These are phyloP conservation scores for Gelatoporia subvermispora DNA, from an alignment of 768 basidiomycete genomes.

Conservation along the genomic window DNA sequence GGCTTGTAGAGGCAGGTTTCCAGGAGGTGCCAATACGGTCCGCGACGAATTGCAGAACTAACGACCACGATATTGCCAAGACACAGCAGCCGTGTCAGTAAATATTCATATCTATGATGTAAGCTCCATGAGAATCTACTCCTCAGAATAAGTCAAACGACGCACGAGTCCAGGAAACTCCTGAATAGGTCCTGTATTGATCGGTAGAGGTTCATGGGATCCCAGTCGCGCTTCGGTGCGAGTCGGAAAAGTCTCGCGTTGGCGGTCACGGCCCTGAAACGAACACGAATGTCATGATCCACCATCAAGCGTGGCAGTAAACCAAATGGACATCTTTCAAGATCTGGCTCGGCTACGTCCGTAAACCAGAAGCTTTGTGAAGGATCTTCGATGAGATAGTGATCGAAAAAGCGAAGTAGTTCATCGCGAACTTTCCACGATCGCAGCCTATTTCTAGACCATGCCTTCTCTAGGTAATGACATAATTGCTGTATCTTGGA, in stretches of 20 bases:
- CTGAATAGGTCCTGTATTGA: slow-evolving; percentile 42
- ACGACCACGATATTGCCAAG: slow-evolving; percentile 77
- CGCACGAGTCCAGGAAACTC: slow-evolving; percentile 47
- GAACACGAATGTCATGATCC: slow-evolving; percentile 82
- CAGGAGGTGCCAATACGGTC: slow-evolving; percentile 84
- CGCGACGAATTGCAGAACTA: slow-evolving; percentile 71
- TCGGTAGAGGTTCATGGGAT: slow-evolving; percentile 39
- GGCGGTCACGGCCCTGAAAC: slow-evolving; percentile 67
- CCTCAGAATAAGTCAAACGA: slow-evolving; percentile 6
- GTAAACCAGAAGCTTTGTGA: slow-evolving; percentile 42
- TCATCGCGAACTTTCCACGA: slow-evolving; percentile 69
- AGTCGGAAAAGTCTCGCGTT: slow-evolving; percentile 55
- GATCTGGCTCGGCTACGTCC: slow-evolving; percentile 3
- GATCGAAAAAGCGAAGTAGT: slow-evolving; percentile 59
- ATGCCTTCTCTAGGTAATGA: slow-evolving; percentile 44
- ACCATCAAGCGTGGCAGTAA: slow-evolving; percentile 48
- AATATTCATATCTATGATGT: slow-evolving; percentile 58
- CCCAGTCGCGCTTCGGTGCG: slow-evolving; percentile 30
- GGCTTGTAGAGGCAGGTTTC: slow-evolving; percentile 53
- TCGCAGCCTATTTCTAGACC: slow-evolving; percentile 36
- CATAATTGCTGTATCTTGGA: slow-evolving; percentile 45
- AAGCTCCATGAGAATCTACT: slow-evolving; percentile 2
- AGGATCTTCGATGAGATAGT: slow-evolving; percentile 59
- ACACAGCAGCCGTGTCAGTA: slow-evolving; percentile 66
- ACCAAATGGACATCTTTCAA: slow-evolving; percentile 31